A percentile compares a stretch with the other conserved stretches of the same genome.
Conservation (phyloP, 495 filamentous ascomycete genomes). For the Neurospora sp. region DNA sequence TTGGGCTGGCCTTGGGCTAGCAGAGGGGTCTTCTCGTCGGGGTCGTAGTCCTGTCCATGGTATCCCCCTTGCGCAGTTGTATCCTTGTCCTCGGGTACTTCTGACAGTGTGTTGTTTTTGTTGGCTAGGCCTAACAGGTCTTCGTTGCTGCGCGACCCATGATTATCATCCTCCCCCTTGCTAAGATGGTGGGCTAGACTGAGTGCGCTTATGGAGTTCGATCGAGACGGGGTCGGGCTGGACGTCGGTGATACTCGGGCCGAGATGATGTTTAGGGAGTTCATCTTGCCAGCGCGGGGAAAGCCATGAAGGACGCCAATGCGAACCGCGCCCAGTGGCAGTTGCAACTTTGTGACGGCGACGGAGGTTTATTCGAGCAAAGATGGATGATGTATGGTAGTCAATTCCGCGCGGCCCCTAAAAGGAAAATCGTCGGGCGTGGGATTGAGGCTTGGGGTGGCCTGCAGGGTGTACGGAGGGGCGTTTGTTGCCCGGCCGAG, state of each 20-base stretch:
- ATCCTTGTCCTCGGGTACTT: constrained; percentile 22
- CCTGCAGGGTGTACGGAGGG: not conserved
- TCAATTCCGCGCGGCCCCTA: not conserved
- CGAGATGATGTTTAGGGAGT: constrained; percentile 93
- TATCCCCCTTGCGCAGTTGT: not conserved
- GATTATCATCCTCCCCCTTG: constrained; percentile 29
- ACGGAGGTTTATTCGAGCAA: not conserved
- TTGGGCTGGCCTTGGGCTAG: constrained; percentile 30
- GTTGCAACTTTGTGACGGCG: not conserved
- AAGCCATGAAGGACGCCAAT: constrained; percentile 24
- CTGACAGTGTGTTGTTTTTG: constrained; percentile 22
- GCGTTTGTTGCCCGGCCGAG: not conserved
- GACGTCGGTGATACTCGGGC: constrained; percentile 59
- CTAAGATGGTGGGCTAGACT: constrained; percentile 28
- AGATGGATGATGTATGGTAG: not conserved
- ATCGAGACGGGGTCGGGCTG: constrained; percentile 49
- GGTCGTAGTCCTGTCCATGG: constrained; percentile 8
- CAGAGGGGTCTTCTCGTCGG: constrained; percentile 61
- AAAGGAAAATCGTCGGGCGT: not conserved
- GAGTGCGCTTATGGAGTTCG: constrained; percentile 53
- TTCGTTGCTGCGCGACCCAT: not conserved
- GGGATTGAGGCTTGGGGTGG: not conserved
- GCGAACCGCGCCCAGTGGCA: constrained; percentile 11
- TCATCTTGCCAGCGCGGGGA: constrained; percentile 58
- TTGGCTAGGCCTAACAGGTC: constrained; percentile 16